phyloP scores from a whole-genome alignment of 805 yeast species.

The Starmerella riodocensis region DNA sequence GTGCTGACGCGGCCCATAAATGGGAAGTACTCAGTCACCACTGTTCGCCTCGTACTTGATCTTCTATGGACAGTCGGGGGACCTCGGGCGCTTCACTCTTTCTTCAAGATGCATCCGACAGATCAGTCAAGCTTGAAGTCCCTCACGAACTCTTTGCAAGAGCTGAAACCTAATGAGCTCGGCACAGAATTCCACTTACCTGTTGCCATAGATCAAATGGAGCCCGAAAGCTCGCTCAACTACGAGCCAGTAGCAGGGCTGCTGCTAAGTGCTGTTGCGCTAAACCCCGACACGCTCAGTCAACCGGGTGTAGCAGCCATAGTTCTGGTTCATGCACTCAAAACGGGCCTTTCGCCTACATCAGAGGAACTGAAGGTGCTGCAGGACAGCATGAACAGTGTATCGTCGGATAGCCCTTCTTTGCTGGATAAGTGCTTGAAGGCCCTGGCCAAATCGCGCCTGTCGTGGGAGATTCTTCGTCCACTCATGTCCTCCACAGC shows the following conservation, averaged over 20 bases:
- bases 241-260: constrained; percentile 11
- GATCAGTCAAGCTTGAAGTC: not conserved
- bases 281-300: not conserved
- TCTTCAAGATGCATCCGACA: constrained; percentile 3
- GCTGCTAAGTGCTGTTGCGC: not conserved
- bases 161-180: constrained; percentile 4
- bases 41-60: constrained; percentile 5
- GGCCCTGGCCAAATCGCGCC: not conserved
- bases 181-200: constrained; percentile 10
- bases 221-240: constrained; percentile 6
- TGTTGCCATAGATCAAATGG: constrained; percentile 3
- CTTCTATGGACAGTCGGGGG: constrained; percentile 13
- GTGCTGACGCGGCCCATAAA: not conserved
- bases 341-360: not conserved
- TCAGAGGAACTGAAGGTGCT: constrained; percentile 3
- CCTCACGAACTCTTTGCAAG: not conserved
- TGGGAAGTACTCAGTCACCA: not conserved
- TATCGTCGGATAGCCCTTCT: not conserved
- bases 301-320: constrained; percentile 3
- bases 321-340: constrained; percentile 1
- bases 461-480: not conserved
- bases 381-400: constrained; percentile 2
- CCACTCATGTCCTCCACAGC: not conserved
- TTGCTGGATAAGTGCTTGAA: not conserved
- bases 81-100: constrained; percentile 8